Evolutionary conservation across 2,329 filamentous ascomycete species (phyloP), one percentile per base, ranked within the genome.

Genomic region (Pezicula rhizophila): DNA sequence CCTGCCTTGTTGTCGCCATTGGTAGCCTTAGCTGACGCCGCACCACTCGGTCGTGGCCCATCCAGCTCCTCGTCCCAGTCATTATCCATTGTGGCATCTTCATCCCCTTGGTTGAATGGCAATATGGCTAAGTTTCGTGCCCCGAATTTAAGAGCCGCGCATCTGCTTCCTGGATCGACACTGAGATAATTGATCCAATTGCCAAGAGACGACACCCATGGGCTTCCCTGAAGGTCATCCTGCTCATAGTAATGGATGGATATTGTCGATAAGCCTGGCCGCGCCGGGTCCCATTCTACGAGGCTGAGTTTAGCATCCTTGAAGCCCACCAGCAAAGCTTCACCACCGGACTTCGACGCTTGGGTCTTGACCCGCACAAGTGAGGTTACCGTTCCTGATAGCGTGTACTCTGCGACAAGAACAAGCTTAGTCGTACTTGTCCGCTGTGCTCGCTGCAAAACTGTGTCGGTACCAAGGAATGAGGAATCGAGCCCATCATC

Each of bases 201-300:
- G 64, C 80, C 82, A 61, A 95, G 71, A 48, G 85, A 79, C 46
- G 85, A 78, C 45, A 86, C 83, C 85, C 90, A 96, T 0, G 92
- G 91, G 54, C 82, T 86, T 46, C 85, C 83, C 57, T 86, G 82
- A 53, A 92, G 74, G 64, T 96, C 91, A 63, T 96, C 91, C 66
- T 93, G 88, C 68, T 99, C 93, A 70, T 97, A 99, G 75, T 91
- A 97, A 72, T 99, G 93, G 61, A 99, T 92, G 45, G 92, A 97
- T 54, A 93, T 81, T 46, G 92, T 97, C 59, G 85, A 84, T 59
- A 97, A 83, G 45, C 80, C 80, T 67, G 87, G 78, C 57, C 81
- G 82, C 64, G 86, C 82, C 8, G 89, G 83, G 65, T 97, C 89
- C 93, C 93, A 99, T 71, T 96, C 89, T 48, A 96, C 77, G 66